Evolutionary conservation across 1,139 yeast species (phyloP).

Genomic region (Scheffersomyces stambukii): DNA sequence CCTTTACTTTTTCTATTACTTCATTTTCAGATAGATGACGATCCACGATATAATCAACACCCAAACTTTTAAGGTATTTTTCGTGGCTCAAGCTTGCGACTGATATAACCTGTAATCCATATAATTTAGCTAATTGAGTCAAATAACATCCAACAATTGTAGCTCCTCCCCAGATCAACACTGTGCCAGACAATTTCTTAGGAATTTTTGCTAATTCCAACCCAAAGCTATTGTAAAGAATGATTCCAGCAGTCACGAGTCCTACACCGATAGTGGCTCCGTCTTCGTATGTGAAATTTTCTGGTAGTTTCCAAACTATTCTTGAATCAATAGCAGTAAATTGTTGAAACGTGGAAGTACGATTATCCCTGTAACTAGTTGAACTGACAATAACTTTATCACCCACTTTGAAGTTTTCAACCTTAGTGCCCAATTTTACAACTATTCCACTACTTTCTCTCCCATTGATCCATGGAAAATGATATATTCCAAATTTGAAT

Average conservation of each 20-base stretch:
- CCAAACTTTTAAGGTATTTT: slow-evolving; percentile 26
- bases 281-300: slow-evolving; percentile 23
- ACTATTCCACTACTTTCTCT: slow-evolving; percentile 43
- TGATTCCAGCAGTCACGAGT: slow-evolving; percentile 39
- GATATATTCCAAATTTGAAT: slow-evolving; percentile 43
- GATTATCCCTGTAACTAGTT: slow-evolving; percentile 42
- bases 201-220: slow-evolving; percentile 10
- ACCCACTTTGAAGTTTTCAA: slow-evolving; percentile 20
- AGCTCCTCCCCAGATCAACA: slow-evolving; percentile 47
- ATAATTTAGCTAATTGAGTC: slow-evolving; percentile 37
- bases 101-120: slow-evolving; percentile 36
- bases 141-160: slow-evolving; percentile 43
- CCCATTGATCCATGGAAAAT: slow-evolving; percentile 49
- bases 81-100: slow-evolving; percentile 33
- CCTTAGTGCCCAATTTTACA: slow-evolving; percentile 24
- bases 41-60: slow-evolving; percentile 39
- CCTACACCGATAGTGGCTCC: slow-evolving; percentile 49
- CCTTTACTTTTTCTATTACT: slow-evolving; percentile 13
- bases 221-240: slow-evolving; percentile 30
- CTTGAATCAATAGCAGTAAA: slow-evolving; percentile 41
- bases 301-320: slow-evolving; percentile 39
- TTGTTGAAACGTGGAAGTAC: slow-evolving; percentile 47
- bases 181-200: slow-evolving; percentile 8
- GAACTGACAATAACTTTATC: slow-evolving; percentile 38
- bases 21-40: slow-evolving; percentile 23